phyloP scores from a whole-genome alignment of 1,139 yeast species.

The Suhomyces ambrosiae region DNA sequence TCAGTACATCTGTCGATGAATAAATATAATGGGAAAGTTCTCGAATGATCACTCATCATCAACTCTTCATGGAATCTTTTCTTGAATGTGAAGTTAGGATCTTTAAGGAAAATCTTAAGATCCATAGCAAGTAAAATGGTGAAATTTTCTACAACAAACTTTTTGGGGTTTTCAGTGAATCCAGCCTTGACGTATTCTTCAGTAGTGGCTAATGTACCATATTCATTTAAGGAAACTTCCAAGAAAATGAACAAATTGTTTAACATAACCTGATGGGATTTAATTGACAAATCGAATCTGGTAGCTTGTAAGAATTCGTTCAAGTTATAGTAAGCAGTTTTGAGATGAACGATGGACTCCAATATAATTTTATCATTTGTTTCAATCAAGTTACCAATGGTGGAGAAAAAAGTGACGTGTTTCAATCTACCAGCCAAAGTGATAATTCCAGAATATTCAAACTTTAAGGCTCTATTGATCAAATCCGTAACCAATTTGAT shows the following conservation, averaged over 20 bases:
- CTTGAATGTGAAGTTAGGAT: slow-evolving; percentile 58
- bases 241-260: slow-evolving; percentile 43
- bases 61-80: slow-evolving; percentile 62
- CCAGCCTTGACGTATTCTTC: slow-evolving; percentile 52
- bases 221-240: slow-evolving; percentile 47
- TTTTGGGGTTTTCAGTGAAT: slow-evolving; percentile 46
- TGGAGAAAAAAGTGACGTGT: slow-evolving; percentile 47
- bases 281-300: slow-evolving; percentile 42
- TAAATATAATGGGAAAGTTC: slow-evolving; percentile 46
- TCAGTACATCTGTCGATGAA: slow-evolving; percentile 41
- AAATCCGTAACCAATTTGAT: slow-evolving; percentile 51
- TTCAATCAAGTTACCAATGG: slow-evolving; percentile 43
- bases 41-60: slow-evolving; percentile 47
- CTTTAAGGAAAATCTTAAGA: slow-evolving; percentile 53
- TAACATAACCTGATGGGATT: slow-evolving; percentile 46
- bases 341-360: slow-evolving; percentile 38
- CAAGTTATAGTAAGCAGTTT: slow-evolving; percentile 39
- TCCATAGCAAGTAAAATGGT: slow-evolving; percentile 50
- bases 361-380: slow-evolving; percentile 39
- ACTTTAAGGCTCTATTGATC: slow-evolving; percentile 45
- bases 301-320: slow-evolving; percentile 41
- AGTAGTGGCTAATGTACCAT: slow-evolving; percentile 47
- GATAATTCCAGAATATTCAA: slow-evolving; percentile 42
- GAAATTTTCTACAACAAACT: slow-evolving; percentile 46
- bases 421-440: slow-evolving; percentile 48